Percentiles rank a stretch among this genome's conserved stretches.
phyloP scores from a whole-genome alignment of 352 stramenopile genomes.

The Aphanomyces invadans region DNA sequence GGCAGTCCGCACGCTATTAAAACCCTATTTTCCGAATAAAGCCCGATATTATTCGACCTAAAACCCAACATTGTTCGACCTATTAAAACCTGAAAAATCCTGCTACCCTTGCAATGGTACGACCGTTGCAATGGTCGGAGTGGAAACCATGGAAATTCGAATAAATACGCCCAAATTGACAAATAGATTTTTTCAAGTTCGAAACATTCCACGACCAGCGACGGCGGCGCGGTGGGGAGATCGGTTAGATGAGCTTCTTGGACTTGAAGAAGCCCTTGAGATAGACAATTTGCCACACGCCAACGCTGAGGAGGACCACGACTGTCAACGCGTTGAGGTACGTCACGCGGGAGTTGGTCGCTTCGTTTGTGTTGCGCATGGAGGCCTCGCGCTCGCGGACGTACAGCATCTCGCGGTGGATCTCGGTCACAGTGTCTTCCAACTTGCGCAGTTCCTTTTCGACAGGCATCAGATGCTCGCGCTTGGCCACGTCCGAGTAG shows the following conservation, averaged over 20 bases:
- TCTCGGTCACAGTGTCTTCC: conserved; percentile 26
- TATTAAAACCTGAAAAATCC: no score
- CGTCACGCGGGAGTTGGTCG: conserved; percentile 24
- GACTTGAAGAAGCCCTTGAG: conserved; percentile 32
- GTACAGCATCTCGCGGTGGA: conserved; percentile 25
- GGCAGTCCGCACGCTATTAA: no score
- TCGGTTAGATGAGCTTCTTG: conserved; percentile 28
- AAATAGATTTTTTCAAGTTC: no score
- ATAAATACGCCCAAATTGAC: no score
- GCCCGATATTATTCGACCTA: no score
- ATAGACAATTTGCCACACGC: conserved; percentile 28
- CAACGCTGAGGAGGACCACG: conserved; percentile 25
- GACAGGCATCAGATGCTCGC: conserved; percentile 26
- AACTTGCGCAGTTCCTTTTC: conserved; percentile 27
- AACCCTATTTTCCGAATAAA: no score
- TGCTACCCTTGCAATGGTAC: no score
- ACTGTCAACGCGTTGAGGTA: conserved; percentile 27
- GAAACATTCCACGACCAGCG: no score
- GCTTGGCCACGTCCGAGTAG: conserved; percentile 28
- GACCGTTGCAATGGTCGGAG: no score
- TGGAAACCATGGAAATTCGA: no score
- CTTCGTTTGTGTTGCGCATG: conserved; percentile 26
- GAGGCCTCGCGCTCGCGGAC: conserved; percentile 24
- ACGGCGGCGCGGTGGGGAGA: no score
- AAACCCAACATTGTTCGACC: no score